Conservation (phyloP, 495 filamentous ascomycete genomes). For the Wilcoxina mikolae region DNA sequence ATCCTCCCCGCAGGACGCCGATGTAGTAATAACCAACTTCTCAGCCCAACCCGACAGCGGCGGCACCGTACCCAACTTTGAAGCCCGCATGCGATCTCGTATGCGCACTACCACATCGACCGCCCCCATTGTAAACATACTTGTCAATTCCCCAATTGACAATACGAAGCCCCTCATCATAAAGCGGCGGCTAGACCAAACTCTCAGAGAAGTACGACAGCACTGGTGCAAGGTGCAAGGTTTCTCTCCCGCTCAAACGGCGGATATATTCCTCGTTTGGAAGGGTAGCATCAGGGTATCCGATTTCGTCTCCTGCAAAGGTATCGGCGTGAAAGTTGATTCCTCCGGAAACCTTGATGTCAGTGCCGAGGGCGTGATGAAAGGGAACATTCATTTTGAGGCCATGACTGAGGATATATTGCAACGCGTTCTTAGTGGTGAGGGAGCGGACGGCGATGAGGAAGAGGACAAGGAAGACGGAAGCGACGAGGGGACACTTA, state of each 20-base stretch:
- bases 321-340: conserved; percentile 43
- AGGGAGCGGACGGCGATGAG: conserved; percentile 33
- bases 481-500: conserved; percentile 15
- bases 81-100: too few relatives aligned
- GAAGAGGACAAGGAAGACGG: conserved; percentile 32
- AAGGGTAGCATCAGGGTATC: conserved; percentile 51
- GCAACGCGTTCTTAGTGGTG: not conserved
- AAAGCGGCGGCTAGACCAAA: conserved; percentile 49
- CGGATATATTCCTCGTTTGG: conserved; percentile 62
- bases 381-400: conserved; percentile 45
- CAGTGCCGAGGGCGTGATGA: conserved; percentile 29
- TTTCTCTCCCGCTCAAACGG: conserved; percentile 35
- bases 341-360: conserved; percentile 29
- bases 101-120: too few relatives aligned
- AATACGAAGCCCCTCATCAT: conserved; percentile 50
- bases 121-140: conserved; percentile 46
- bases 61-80: too few relatives aligned
- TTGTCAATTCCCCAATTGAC: conserved; percentile 54
- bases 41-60: too few relatives aligned
- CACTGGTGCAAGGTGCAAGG: conserved; percentile 52
- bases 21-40: too few relatives aligned
- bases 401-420: conserved; percentile 50
- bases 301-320: conserved; percentile 55
- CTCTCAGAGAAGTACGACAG: conserved; percentile 47
- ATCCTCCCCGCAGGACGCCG: too few relatives aligned